Evolutionary conservation across 139 green algal species (phyloP), one percentile per base, ranked within the genome.

Genomic region (Chloropicon primus): DNA sequence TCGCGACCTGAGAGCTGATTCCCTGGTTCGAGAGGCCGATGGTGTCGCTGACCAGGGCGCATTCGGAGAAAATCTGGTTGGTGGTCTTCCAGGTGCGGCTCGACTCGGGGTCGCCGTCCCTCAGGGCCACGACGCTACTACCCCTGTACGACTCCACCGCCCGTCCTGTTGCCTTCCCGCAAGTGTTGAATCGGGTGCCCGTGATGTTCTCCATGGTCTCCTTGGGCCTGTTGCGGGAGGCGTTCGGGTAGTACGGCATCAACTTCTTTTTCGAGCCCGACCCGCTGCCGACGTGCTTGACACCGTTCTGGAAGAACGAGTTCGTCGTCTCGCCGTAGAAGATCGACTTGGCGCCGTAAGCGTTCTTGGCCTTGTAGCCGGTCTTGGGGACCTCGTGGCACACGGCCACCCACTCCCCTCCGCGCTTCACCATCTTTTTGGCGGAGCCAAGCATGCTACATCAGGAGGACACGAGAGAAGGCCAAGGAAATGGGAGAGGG

Each of bases 211-310:
- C 62, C 80, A 88, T 79, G 71, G 84, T 88, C 71, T 87, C 82
- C 75, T 86, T 88, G 1, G 86, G 86, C 74, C 86, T 74, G 79
- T 90, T 90, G 25, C 84, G 72, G 25, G 86, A 79, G 1, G 86
- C 86, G 25, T 83, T 85, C 1, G 79, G 81, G 2, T 53, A 26
- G 74, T 90, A 90, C 1, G 83, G 82, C 81, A 86, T 86, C 53
- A 90, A 76, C 76, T 82, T 80, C 78, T 90, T 90, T 53, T 53
- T 53, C 2, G 24, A 81, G 53, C 75, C 79, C 22, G 72, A 22
- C 10, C 71, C 72, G 29, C 77, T 29, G 2, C 81, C 81, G 54
- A 80, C 81, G 71, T 72, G 28, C 53, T 27, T 24, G 21, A 86
- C 62, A 24, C 74, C 72, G 25, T 82, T 80, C 75, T 84, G 82